Percentiles rank a stretch among this genome's conserved stretches.
These are phyloP conservation scores for Cladochytrium replicatum DNA, from an alignment of 192 early-diverging fungal species.

Conservation along the genomic window DNA sequence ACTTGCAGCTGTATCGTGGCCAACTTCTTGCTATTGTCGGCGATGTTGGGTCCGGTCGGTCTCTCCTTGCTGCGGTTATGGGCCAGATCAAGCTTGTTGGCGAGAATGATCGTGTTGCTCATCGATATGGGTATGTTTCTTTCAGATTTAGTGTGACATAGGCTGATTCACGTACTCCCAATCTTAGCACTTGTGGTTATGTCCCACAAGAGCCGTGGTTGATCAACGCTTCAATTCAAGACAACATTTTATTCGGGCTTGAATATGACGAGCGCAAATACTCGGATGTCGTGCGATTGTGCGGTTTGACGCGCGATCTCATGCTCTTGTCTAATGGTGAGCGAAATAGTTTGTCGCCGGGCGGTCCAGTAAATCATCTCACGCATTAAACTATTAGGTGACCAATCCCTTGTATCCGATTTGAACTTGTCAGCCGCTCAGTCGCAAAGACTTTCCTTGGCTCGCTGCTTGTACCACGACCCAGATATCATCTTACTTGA, in stretches of 20 bases:
- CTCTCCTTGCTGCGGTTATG: constrained; percentile 60
- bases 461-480: constrained; percentile 48
- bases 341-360: constrained; percentile 47
- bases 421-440: constrained; percentile 31
- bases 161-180: no score
- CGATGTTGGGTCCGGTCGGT: constrained; percentile 59
- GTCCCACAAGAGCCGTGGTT: constrained; percentile 64
- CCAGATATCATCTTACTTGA: constrained; percentile 65
- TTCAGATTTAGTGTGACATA: no score
- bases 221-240: constrained; percentile 57
- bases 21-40: constrained; percentile 60
- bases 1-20: constrained; percentile 36
- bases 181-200: constrained; percentile 35
- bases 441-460: constrained; percentile 29
- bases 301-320: constrained; percentile 60
- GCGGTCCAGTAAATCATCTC: no score
- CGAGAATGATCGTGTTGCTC: no score
- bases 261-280: constrained; percentile 49
- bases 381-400: no score
- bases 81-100: constrained; percentile 61
- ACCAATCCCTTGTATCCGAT: constrained; percentile 24
- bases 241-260: constrained; percentile 75
- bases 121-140: no score
- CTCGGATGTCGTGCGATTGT: constrained; percentile 50
- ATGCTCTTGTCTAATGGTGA: constrained; percentile 40